Base-by-base conservation (phyloP, 192 early-diverging fungal genomes). In the Dissophora ornata region DNA sequence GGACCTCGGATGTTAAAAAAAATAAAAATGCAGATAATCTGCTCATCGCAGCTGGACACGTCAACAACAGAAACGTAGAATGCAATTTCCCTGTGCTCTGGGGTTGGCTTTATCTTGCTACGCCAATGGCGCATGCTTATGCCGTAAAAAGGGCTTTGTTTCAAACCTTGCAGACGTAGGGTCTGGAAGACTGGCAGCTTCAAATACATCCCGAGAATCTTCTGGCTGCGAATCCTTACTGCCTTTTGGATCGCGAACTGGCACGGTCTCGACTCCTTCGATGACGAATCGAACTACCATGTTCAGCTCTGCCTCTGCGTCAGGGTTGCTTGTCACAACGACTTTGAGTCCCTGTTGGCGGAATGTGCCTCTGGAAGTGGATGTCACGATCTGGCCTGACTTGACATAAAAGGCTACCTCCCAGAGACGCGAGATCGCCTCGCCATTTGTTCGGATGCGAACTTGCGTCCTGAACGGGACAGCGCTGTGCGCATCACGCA, bases 251-350 rank as follows among this genome's bases (percentile, higher is more conserved):
- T 36, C 30, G 25, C 16, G n/a, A 62, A 28, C 19, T 15, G 19
- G 49, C 34, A 15, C 11, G 6, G 42, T 50, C 13, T 16, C 40
- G 2, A 56, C 28, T 12, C 71, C 71, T 26, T 77, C 71, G 28
- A 77, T 26, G 28, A 77, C 73, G 62, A 77, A 77, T 3, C 73
- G 73, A 18, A 77, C 12, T 2, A 62, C 73, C 73, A 77, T 67
- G 24, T 33, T 62, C 21, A 47, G 38, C 40, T 77, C 58, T 5
- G 29, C 65, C 41, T 77, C 73, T 40, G 59, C 22, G 1, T 32
- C 47, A 11, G 64, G 73, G 1, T 67, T 41, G 25, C 64, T 77
- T 0, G 65, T 32, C 3, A 77, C 41, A 42, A 51, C 16, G 1
- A 77, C 64, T 22, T 62, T 44, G 0, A 42, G 49, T 0, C 59